Evolutionary conservation across 208 protist genomes (phyloP), one percentile per base, ranked within the genome.

Genomic region (Trypanosoma boissoni): DNA sequence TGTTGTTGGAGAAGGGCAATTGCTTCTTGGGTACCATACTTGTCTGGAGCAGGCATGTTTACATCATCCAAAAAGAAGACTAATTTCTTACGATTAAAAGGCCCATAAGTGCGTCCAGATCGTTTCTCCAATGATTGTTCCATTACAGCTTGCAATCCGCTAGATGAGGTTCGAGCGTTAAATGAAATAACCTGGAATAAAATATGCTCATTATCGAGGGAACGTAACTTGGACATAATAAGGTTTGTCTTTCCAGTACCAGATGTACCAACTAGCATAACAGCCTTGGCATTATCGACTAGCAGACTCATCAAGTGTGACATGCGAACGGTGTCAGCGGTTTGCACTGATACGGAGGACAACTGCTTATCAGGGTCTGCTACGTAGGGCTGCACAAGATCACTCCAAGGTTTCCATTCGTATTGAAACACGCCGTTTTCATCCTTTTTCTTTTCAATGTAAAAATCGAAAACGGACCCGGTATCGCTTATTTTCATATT

Each of bases 1-100:
- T 99, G 97, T 80, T 99, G 97, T 68, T 98, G 91, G 29, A 99
- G 75, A 16, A 99, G 84, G 23, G 97, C 96, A 58, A 98, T 97
- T 34, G 98, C 91, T 65, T 95, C 84, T 80, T 99, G 97, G 23
- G 97, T 99, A 57, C 97, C 97, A 76, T 99, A 99, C 66, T 97
- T 97, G 80, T 99, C 98, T 21, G 98, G 95, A 39, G 88, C 78
- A 41, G 97, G 97, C 97, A 99, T 99, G 80, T 99, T 99, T 67
- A 99, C 84, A 72, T 99, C 98, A 66, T 99, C 98, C 31, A 99
- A 72, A 76, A 99, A 99, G 76, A 97, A 98, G 50, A 99, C 88
- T 1, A 98, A 84, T 72, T 97, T 97, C 76, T 97, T 98, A 29
- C 87, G 93, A 66, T 97, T 98, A 46, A 95, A 89, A 31, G 98